Evolutionary conservation across 805 yeast species (phyloP), one percentile per base, ranked within the genome.

Genomic region (Groenewaldozyma salmanticensis): DNA sequence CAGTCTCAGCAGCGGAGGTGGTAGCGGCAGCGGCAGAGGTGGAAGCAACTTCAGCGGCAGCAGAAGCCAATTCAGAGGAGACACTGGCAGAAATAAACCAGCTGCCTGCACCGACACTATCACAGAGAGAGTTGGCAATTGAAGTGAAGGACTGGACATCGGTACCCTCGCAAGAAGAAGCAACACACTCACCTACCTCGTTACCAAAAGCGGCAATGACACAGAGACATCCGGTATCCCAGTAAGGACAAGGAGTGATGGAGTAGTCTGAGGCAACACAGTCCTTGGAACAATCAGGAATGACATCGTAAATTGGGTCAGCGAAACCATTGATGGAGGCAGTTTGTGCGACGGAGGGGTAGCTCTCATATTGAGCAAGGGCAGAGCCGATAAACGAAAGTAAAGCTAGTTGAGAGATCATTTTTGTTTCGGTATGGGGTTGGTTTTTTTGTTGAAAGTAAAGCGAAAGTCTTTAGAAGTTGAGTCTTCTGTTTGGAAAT

Each of bases 221-320:
- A 51, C 74, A 69, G 37, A 69, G 59, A 46, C 74, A 69, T 5
- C 74, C 74, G 21, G 73, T 66, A 48, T 69, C 74, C 73, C 73
- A 69, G 53, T 69, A 67, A 35, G 75, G 75, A 48, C 75, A 70
- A 22, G 72, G 72, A 4, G 73, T 67, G 40, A 58, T 64, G 19
- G 57, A 54, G 9, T 65, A 60, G 21, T 58, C 51, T 17, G 33
- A 37, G 21, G 22, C 33, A 9, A 49, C 49, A 38, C 52, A 45
- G 13, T 40, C 55, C 70, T 68, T 18, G 51, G 73, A 74, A 56
- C 74, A 70, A 3, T 49, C 40, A 24, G 75, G 74, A 27, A 67
- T 51, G 11, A 47, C 43, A 18, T 46, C 54, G 44, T 56, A 60
- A 37, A 68, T 60, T 11, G 65, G 65, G 49, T 69, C 74, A 21